Percentiles rank a stretch among this genome's conserved stretches.
Conservation (phyloP, 768 basidiomycete species). For the Suillus variegatus region DNA sequence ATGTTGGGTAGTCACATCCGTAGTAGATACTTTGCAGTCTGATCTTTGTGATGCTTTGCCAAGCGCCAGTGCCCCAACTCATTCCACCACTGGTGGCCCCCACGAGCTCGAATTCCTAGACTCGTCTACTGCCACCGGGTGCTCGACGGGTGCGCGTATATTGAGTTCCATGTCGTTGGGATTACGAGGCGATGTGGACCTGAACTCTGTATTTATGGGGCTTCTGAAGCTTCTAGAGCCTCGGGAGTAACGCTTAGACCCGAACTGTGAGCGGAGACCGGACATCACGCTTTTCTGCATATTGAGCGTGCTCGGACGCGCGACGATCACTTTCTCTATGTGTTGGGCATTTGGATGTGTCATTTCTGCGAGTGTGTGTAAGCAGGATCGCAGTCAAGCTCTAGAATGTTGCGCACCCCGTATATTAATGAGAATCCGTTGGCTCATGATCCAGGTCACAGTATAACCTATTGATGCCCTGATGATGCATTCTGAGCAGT, state of each 20-base stretch:
- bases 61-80: background rate
- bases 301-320: background rate
- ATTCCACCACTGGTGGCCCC: background rate
- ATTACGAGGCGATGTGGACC: background rate
- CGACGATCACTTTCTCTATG: background rate
- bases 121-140: background rate
- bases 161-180: background rate
- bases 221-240: background rate
- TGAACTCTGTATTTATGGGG: background rate
- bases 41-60: background rate
- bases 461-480: too few relatives aligned
- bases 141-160: background rate
- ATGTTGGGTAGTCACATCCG: background rate
- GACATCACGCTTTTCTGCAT: background rate
- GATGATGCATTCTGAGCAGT: too few relatives aligned
- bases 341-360: background rate
- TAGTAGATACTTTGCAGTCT: background rate
- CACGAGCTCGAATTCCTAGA: background rate
- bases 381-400: background rate
- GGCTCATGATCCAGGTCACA: background rate
- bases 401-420: background rate
- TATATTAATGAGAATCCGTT: background rate
- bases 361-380: background rate
- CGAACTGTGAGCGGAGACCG: background rate
- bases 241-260: background rate